Conservation (phyloP, 179 eudicot genomes). For the Pouteria campechiana region DNA sequence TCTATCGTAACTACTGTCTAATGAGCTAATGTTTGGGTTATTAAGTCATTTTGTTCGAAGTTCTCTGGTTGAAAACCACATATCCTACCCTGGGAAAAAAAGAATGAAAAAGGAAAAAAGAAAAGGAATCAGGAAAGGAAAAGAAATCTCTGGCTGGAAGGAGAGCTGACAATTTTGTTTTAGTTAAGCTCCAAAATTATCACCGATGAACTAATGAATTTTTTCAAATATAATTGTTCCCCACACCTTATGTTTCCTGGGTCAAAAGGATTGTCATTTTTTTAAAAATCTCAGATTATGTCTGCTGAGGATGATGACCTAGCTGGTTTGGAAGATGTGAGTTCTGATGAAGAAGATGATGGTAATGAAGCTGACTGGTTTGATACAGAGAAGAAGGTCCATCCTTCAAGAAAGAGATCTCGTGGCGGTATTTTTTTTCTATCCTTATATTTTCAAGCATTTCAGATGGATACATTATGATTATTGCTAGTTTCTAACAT, state of each 20-base stretch:
- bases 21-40: too few species aligned
- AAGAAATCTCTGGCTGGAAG: too few species aligned
- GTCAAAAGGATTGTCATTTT: background rate
- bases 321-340: slow-evolving; percentile 91
- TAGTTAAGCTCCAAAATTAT: too few species aligned
- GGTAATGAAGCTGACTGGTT: slow-evolving; percentile 79
- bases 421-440: slow-evolving; percentile 36
- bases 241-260: background rate
- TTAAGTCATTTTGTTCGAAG: too few species aligned
- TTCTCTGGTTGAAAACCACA: too few species aligned
- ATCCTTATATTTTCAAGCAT: background rate
- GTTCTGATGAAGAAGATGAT: slow-evolving; percentile 94
- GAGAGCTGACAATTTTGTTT: too few species aligned
- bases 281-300: slow-evolving; percentile 42
- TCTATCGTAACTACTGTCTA: too few species aligned
- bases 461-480: background rate
- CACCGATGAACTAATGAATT: too few species aligned
- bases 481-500: background rate
- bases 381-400: slow-evolving; percentile 70
- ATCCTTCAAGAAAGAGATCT: slow-evolving; percentile 57
- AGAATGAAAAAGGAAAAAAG: too few species aligned
- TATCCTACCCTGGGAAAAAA: too few species aligned
- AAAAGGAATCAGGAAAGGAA: too few species aligned
- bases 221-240: too few species aligned
- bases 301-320: slow-evolving; percentile 96